These are phyloP conservation scores for Stachybotrys chlorohalonatus DNA, from an alignment of 2,329 filamentous ascomycete species.

Conservation along the genomic window DNA sequence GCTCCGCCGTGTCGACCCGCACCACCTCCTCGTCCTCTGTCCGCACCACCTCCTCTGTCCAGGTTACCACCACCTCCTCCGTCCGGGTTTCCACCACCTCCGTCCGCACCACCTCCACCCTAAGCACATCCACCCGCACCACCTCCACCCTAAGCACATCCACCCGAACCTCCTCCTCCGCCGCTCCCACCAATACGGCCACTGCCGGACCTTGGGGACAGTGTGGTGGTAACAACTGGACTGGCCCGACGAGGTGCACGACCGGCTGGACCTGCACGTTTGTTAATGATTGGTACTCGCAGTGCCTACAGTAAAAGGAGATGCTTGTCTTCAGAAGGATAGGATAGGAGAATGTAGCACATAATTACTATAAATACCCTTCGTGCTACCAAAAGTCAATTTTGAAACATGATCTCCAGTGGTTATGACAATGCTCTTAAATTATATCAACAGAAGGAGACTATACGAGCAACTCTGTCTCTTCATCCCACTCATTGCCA, in stretches of 20 bases:
- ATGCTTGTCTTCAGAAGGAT: not conserved
- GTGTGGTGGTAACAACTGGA: constrained; percentile 5
- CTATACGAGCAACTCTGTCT: no score
- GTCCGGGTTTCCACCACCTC: not conserved
- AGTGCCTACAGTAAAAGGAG: not conserved
- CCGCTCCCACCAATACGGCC: not conserved
- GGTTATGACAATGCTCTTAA: no score
- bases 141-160: not conserved
- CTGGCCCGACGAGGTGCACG: not conserved
- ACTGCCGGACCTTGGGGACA: constrained; percentile 4
- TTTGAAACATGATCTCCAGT: no score
- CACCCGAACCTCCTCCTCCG: not conserved
- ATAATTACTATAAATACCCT: no score
- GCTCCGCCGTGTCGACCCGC: not conserved
- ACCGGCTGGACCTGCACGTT: not conserved
- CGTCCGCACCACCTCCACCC: not conserved
- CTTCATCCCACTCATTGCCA: no score
- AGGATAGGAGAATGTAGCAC: no score
- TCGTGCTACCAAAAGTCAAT: no score
- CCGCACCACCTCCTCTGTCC: not conserved
- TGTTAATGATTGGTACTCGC: constrained; percentile 1
- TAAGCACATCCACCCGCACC: not conserved
- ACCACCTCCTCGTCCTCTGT: not conserved
- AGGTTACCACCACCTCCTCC: constrained; percentile 1
- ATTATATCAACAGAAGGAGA: no score